These are phyloP conservation scores for Fusarium sp. DNA, from an alignment of 2,329 filamentous ascomycete genomes.

Conservation along the genomic window DNA sequence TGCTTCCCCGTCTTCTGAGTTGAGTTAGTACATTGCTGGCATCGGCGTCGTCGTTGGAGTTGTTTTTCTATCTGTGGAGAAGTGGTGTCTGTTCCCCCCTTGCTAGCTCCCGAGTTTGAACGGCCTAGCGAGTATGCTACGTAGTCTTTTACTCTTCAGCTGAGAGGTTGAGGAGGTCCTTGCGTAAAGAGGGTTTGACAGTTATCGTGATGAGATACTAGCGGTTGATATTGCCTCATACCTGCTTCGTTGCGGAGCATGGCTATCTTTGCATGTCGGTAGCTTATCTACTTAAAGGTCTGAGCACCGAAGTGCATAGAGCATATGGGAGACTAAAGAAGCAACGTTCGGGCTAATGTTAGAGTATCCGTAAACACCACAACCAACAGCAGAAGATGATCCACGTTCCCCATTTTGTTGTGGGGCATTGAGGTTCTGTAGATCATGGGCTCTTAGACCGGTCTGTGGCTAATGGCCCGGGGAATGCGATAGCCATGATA, in stretches of 20 bases:
- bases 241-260: not conserved
- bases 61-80: conserved; percentile 5
- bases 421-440: not conserved
- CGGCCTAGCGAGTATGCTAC: not conserved
- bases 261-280: not conserved
- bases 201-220: not conserved
- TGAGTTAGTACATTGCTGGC: not conserved
- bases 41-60: not conserved
- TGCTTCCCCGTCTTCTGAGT: not conserved
- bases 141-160: conserved; percentile 15
- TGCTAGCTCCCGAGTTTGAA: conserved; percentile 6
- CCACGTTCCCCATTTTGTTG: not conserved
- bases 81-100: not conserved
- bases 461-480: not conserved
- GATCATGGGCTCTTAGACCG: not conserved
- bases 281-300: not conserved
- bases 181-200: not conserved
- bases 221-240: not conserved
- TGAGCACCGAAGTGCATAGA: not conserved
- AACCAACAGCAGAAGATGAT: not conserved
- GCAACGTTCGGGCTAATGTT: not conserved
- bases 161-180: not conserved
- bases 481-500: not conserved
- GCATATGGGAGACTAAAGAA: not conserved
- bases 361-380: not conserved